Base-by-base conservation (phyloP, 148 eudicot species). In the Talinum fruticosum region DNA sequence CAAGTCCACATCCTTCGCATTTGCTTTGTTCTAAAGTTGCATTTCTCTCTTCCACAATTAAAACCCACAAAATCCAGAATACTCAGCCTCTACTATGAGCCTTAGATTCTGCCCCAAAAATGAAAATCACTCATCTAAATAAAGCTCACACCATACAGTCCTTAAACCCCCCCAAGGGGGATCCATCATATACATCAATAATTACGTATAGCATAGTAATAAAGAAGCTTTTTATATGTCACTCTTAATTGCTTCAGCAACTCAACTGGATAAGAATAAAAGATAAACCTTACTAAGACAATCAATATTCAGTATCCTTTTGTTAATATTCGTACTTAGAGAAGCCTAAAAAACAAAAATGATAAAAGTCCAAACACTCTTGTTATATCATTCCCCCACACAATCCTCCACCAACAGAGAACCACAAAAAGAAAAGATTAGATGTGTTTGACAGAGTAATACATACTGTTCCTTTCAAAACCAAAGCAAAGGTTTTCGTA, bases 381-480 rank as follows among this genome's bases (percentile, higher is more conserved):
- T 16, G 26, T 28, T 24, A 36, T 10, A 62, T 10, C 66, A 62
- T 62, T n/a, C 66, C 4, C 14, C 10, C 33, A 62, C 14, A 18
- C 18, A 62, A 62, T 62, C 19, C 66, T 62, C 66, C 32, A 59
- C 72, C 64, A 34, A 30, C 28, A 38, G 66, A 16, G 36, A 15
- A 36, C 59, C 5, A 28, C 2, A 28, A 23, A 29, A 59, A 30
- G 32, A 79, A 65, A 49, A 29, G 24, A 61, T 23, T 12, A 8
- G 45, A 18, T 57, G 2, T 16, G 35, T 47, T 29, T 62, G 57
- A 67, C 36, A 49, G 64, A 44, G 13, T 33, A 41, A 47, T 78
- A 83, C 94, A 57, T 91, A 96, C 99, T 86, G 95, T 93, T 87
- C 92, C 98, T 83, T 88, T 93, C 76, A 96, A 83, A 72, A 91